Evolutionary conservation across 768 basidiomycete genomes (phyloP).

Genomic region (Auricularia sp.): DNA sequence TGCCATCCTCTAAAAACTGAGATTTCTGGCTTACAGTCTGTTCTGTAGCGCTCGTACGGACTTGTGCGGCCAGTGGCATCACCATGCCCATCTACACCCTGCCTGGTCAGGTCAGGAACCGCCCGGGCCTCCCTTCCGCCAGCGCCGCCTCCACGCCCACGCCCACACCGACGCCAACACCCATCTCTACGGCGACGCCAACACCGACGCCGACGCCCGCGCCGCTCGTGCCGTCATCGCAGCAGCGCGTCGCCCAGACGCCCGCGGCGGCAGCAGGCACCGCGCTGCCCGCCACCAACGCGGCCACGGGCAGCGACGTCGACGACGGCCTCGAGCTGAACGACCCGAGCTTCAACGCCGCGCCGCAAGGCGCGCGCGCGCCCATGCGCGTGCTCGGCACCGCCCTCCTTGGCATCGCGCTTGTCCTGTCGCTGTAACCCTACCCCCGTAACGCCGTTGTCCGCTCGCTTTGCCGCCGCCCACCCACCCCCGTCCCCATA

Average conservation of each 20-base stretch:
- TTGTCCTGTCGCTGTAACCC: not conserved
- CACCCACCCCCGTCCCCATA: no score
- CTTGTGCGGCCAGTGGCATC: not conserved
- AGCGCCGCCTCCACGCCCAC: not conserved
- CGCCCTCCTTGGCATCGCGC: not conserved
- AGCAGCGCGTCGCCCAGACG: not conserved
- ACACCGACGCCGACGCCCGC: not conserved
- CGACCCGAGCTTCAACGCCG: not conserved
- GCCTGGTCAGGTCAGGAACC: not conserved
- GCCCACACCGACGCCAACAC: not conserved
- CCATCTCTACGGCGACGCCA: not conserved
- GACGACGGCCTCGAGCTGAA: not conserved
- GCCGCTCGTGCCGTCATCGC: not conserved
- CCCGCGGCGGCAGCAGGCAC: not conserved
- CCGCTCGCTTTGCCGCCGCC: no score
- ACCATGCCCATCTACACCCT: not conserved
- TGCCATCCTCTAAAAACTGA: not conserved
- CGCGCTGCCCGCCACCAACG: not conserved
- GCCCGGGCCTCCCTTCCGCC: not conserved
- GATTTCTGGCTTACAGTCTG: not conserved
- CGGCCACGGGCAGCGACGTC: not conserved
- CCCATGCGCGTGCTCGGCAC: not conserved
- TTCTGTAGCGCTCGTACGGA: not conserved
- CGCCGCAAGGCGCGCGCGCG: not conserved
- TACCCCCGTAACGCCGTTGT: not conserved